Percentiles rank a stretch among this genome's conserved stretches.
Evolutionary conservation across 140 eudicot species (phyloP).

Genomic region (Cichorium intybus): DNA sequence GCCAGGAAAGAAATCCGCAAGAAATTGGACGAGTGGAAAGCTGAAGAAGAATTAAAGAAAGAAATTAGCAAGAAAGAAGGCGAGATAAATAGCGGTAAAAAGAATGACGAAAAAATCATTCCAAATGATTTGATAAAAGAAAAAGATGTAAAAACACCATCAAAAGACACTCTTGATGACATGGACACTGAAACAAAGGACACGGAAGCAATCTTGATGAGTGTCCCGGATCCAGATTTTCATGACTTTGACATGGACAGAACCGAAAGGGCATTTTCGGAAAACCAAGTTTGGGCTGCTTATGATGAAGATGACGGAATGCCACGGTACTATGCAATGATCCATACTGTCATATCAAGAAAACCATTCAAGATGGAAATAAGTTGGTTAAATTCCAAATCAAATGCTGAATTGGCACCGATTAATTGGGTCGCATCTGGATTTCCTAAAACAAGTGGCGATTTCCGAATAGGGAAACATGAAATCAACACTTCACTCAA

Average conservation of each 20-base stretch:
- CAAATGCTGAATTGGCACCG: conserved; percentile 48
- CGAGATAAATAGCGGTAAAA: conserved; percentile 10
- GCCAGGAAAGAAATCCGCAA: conserved; percentile 29
- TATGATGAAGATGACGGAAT: conserved; percentile 73
- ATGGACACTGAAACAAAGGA: conserved; percentile 17
- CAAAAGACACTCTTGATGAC: conserved; percentile 14
- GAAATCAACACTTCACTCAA: conserved; percentile 33
- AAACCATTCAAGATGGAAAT: conserved; percentile 49
- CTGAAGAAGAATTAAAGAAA: conserved; percentile 13
- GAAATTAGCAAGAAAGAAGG: conserved; percentile 14
- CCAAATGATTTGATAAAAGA: conserved; percentile 9
- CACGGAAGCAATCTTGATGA: conserved; percentile 30
- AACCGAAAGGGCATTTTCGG: conserved; percentile 46
- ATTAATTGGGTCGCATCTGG: conserved; percentile 57
- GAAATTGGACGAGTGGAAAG: conserved; percentile 32
- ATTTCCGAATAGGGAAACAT: conserved; percentile 44
- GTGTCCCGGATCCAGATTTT: conserved; percentile 64
- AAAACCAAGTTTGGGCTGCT: conserved; percentile 66
- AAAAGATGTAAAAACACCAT: conserved; percentile 14
- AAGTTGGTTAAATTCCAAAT: conserved; percentile 58
- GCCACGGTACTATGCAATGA: conserved; percentile 69
- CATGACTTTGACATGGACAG: conserved; percentile 61
- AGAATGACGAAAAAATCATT: conserved; percentile 8
- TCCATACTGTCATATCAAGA: conserved; percentile 40
- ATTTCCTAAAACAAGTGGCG: conserved; percentile 60